A percentile compares a stretch with the other conserved stretches of the same genome.
phyloP scores from a whole-genome alignment of 179 eudicot genomes.

The Beta corolliflora region DNA sequence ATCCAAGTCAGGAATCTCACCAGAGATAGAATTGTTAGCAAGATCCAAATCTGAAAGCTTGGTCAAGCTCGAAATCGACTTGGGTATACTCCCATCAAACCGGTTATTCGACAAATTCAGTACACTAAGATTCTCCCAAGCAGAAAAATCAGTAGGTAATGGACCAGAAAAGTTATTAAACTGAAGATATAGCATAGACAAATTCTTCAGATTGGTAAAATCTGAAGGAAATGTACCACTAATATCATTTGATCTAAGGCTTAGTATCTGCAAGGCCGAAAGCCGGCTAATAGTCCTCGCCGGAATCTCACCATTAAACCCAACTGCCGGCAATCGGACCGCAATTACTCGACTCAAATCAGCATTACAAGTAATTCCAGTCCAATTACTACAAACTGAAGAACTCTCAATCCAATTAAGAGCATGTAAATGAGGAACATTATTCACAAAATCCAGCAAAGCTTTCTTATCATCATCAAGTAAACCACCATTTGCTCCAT shows the following conservation, averaged over 20 bases:
- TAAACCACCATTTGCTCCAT: constrained; percentile 29
- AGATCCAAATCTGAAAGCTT: constrained; percentile 59
- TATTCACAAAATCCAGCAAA: constrained; percentile 52
- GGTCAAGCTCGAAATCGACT: constrained; percentile 49
- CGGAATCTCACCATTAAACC: constrained; percentile 71
- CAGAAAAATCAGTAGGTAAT: constrained; percentile 70
- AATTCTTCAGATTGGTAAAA: constrained; percentile 47
- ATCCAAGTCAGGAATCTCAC: constrained; percentile 64
- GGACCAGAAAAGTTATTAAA: constrained; percentile 63
- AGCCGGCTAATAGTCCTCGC: constrained; percentile 56
- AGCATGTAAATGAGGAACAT: constrained; percentile 47
- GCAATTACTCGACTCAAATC: constrained; percentile 53
- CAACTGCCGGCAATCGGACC: constrained; percentile 64
- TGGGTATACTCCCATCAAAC: constrained; percentile 69
- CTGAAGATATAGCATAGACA: constrained; percentile 69
- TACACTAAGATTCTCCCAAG: constrained; percentile 57
- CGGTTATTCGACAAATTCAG: constrained; percentile 66
- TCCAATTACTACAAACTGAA: constrained; percentile 63
- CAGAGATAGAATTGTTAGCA: constrained; percentile 67
- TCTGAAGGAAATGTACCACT: constrained; percentile 69
- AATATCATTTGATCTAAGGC: constrained; percentile 68
- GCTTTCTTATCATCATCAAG: constrained; percentile 62
- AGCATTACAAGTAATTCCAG: constrained; percentile 57
- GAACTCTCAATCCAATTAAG: constrained; percentile 55
- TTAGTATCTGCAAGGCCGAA: constrained; percentile 60